Evolutionary conservation across 2,329 filamentous ascomycete genomes (phyloP).

Genomic region (Xylaria sp.): DNA sequence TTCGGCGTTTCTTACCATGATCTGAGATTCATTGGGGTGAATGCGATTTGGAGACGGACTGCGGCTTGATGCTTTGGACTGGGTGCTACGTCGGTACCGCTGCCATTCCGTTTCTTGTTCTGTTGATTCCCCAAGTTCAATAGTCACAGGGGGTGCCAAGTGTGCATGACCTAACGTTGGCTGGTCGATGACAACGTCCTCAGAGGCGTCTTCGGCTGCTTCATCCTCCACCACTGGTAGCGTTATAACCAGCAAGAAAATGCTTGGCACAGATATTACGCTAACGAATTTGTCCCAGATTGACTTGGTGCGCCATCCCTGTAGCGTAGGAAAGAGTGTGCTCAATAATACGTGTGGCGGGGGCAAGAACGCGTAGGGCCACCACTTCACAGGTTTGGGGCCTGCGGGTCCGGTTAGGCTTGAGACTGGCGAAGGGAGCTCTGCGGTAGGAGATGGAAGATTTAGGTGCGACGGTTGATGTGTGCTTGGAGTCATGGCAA

Average conservation of each 20-base stretch:
- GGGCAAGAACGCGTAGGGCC: constrained; percentile 78
- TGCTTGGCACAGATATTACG: constrained; percentile 82
- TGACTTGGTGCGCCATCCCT: constrained; percentile 80
- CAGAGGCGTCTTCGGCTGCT: constrained; percentile 56
- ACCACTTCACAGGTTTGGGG: constrained; percentile 69
- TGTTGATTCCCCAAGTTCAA: constrained; percentile 42
- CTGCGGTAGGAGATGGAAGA: constrained; percentile 57
- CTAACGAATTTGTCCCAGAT: constrained; percentile 84
- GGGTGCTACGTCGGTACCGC: constrained; percentile 58
- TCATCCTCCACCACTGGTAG: constrained; percentile 85
- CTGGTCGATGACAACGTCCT: constrained; percentile 44
- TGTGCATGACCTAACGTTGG: constrained; percentile 38
- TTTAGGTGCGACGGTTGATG: constrained; percentile 60
- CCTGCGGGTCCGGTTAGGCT: constrained; percentile 48
- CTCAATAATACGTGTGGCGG: constrained; percentile 71
- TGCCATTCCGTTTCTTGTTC: constrained; percentile 63
- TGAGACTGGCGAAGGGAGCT: constrained; percentile 51
- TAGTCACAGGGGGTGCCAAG: constrained; percentile 44
- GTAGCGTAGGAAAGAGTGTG: constrained; percentile 86
- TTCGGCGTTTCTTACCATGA: constrained; percentile 16
- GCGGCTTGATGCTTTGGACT: constrained; percentile 40
- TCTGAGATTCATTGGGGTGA: constrained; percentile 33
- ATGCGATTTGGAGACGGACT: constrained; percentile 42
- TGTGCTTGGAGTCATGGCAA: constrained; percentile 49
- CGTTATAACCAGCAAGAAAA: constrained; percentile 88